Conservation (phyloP, 2,329 filamentous ascomycete genomes). For the Rutstroemia sp. region DNA sequence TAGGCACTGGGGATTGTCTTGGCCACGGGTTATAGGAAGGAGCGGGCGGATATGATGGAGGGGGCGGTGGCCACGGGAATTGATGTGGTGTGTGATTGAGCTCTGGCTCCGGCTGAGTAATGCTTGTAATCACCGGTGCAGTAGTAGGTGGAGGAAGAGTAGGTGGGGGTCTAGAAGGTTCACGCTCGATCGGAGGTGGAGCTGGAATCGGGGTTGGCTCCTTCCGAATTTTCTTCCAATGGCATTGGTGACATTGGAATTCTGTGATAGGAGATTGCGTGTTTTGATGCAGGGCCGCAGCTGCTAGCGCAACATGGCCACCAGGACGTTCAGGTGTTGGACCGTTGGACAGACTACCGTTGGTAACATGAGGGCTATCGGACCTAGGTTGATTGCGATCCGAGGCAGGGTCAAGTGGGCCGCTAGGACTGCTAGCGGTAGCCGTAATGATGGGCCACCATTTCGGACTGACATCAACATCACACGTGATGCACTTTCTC, state of each 20-base stretch:
- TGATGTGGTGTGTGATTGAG: constrained; percentile 13
- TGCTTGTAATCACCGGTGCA: constrained; percentile 11
- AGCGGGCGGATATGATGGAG: constrained; percentile 34
- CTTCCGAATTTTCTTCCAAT: constrained; percentile 40
- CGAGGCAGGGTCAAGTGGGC: not conserved
- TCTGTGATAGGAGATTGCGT: constrained; percentile 32
- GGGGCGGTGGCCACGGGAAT: constrained; percentile 29
- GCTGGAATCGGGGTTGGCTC: constrained; percentile 19
- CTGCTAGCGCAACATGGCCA: constrained; percentile 27
- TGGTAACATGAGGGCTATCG: not conserved
- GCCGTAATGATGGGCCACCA: constrained; percentile 47
- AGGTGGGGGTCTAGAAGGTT: constrained; percentile 16
- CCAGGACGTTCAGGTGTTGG: constrained; percentile 10
- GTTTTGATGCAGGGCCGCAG: constrained; percentile 28
- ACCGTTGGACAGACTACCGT: constrained; percentile 15
- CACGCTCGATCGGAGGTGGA: constrained; percentile 7
- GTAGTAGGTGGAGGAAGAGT: constrained; percentile 23
- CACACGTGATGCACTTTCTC: constrained; percentile 56
- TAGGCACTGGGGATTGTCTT: constrained; percentile 42
- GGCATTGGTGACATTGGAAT: constrained; percentile 72
- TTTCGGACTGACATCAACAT: constrained; percentile 64
- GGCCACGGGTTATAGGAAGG: constrained; percentile 42
- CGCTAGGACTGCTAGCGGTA: not conserved
- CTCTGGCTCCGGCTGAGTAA: constrained; percentile 27
- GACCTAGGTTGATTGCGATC: not conserved